These are phyloP conservation scores for Hirsutella rhossiliensis DNA, from an alignment of 2,329 filamentous ascomycete genomes.

Conservation along the genomic window DNA sequence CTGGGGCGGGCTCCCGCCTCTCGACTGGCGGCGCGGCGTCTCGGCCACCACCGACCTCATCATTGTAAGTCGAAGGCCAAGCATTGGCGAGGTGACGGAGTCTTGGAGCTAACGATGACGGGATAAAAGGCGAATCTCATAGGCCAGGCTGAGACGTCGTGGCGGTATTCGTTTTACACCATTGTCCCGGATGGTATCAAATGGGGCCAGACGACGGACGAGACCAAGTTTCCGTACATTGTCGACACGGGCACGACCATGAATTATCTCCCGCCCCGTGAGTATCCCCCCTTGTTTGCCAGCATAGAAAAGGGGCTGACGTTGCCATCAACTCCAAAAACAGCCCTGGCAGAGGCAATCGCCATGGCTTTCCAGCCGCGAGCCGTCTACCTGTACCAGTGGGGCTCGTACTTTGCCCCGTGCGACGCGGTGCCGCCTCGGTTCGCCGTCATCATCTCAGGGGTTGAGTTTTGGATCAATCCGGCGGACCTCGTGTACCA, in stretches of 20 bases:
- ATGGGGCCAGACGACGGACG: slow-evolving; percentile 29
- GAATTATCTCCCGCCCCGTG: slow-evolving; percentile 36
- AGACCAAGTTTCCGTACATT: slow-evolving; percentile 33
- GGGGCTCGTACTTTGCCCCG: slow-evolving; percentile 34
- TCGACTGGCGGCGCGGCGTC: slow-evolving; percentile 15
- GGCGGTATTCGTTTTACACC: slow-evolving; percentile 39
- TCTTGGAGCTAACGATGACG: slow-evolving; percentile 1
- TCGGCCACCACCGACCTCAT: slow-evolving; percentile 28
- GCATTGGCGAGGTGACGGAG: neutral
- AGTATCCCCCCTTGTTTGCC: slow-evolving; percentile 10
- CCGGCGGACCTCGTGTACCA: slow-evolving; percentile 34
- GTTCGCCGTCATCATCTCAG: slow-evolving; percentile 32
- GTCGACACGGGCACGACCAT: slow-evolving; percentile 40
- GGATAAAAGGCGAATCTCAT: slow-evolving; percentile 30
- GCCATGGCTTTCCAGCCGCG: slow-evolving; percentile 32
- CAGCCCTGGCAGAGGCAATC: slow-evolving; percentile 35
- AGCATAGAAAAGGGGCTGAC: slow-evolving; percentile 1
- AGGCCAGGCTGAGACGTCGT: slow-evolving; percentile 23
- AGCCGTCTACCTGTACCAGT: slow-evolving; percentile 33
- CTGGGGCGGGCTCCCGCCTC: slow-evolving; percentile 33
- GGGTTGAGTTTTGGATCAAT: slow-evolving; percentile 32
- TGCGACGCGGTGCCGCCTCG: slow-evolving; percentile 34
- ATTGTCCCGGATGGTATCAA: slow-evolving; percentile 35
- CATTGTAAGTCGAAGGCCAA: slow-evolving; percentile 23
- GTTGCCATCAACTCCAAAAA: neutral